Percentiles rank a stretch among this genome's conserved stretches.
These are phyloP conservation scores for Aechmea fasciata DNA, from an alignment of 176 grass and related monocot species.

Conservation along the genomic window DNA sequence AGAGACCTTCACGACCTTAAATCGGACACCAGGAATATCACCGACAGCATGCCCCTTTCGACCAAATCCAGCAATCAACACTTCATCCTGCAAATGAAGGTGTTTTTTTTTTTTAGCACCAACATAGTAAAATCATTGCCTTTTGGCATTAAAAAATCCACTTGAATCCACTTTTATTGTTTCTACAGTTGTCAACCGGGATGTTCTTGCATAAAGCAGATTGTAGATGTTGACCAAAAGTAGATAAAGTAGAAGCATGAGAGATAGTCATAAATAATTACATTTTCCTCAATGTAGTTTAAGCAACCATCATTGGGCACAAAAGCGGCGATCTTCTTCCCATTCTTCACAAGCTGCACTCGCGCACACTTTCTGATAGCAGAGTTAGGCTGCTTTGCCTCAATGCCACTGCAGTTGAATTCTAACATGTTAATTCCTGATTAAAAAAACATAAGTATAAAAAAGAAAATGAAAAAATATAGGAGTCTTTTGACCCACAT, in stretches of 20 bases:
- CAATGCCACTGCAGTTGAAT: conserved; percentile 40
- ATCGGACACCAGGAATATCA: conserved; percentile 61
- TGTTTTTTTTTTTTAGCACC: neutral
- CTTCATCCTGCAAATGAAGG: conserved; percentile 39
- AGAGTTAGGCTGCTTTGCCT: conserved; percentile 79
- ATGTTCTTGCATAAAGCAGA: no score
- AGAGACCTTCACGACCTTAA: conserved; percentile 65
- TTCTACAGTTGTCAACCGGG: no score
- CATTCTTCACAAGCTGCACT: conserved; percentile 68
- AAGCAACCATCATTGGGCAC: conserved; percentile 81
- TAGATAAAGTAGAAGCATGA: neutral
- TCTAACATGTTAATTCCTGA: neutral
- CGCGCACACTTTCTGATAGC: conserved; percentile 69
- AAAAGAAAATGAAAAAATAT: no score
- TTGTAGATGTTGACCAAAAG: no score
- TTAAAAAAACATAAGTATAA: neutral
- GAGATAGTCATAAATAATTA: conserved; percentile 5
- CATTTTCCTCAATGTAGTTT: conserved; percentile 72
- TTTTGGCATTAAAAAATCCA: no score
- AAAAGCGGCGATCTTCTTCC: conserved; percentile 75
- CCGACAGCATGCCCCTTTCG: conserved; percentile 61
- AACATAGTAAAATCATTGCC: neutral
- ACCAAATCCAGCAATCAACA: conserved; percentile 73
- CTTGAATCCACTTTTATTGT: no score
- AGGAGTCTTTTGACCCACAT: conserved; percentile 20